Evolutionary conservation across 192 early-diverging fungal species (phyloP).

Genomic region (Chytriomyces hyalinus): DNA sequence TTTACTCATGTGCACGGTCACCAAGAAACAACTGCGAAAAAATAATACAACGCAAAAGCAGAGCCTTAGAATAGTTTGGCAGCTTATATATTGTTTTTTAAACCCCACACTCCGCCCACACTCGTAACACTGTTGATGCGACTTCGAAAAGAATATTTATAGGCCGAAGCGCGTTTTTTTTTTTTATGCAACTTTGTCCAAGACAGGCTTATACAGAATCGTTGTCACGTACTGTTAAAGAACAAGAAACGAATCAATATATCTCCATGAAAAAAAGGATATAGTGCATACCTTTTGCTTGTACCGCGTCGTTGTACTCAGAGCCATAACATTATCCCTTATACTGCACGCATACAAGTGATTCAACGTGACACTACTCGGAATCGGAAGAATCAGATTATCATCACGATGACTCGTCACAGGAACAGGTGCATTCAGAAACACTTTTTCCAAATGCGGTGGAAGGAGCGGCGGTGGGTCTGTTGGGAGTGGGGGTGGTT

Average conservation of each 20-base stretch:
- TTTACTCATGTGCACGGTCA: no score
- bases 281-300: conserved; percentile 74
- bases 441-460: conserved; percentile 89
- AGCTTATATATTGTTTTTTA: no score
- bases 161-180: no score
- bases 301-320: conserved; percentile 89
- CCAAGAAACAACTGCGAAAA: no score
- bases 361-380: conserved; percentile 92
- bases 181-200: conserved; percentile 5
- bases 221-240: conserved; percentile 57
- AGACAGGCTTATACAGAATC: conserved; percentile 61
- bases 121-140: no score
- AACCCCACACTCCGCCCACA: no score
- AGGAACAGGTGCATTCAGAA: conserved; percentile 91
- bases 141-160: no score
- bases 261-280: not conserved
- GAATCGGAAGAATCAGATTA: conserved; percentile 80
- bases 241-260: not conserved
- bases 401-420: conserved; percentile 85
- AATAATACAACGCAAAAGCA: no score
- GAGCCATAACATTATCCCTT: conserved; percentile 93
- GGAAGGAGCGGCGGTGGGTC: conserved; percentile 84
- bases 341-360: conserved; percentile 97
- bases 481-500: conserved; percentile 27
- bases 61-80: no score